phyloP scores from a whole-genome alignment of 495 filamentous ascomycete genomes.

The Talaromyces proteolyticus region DNA sequence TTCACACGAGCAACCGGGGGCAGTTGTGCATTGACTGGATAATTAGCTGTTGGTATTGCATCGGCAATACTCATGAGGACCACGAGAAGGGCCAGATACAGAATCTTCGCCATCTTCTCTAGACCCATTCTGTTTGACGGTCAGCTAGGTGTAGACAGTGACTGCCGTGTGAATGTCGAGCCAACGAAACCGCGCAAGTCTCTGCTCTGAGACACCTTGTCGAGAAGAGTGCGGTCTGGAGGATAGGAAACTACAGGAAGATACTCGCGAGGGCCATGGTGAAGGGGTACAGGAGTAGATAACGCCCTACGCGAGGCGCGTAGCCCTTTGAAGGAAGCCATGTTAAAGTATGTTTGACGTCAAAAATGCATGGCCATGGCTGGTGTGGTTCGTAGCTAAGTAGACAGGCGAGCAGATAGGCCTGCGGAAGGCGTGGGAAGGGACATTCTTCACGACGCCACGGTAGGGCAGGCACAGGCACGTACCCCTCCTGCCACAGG shows the following conservation, averaged over 20 bases:
- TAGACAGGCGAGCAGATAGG: no score
- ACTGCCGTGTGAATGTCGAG: background rate
- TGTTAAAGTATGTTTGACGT: conserved; percentile 41
- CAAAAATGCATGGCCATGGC: conserved; percentile 34
- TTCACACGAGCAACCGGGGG: conserved; percentile 66
- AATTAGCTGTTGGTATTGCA: conserved; percentile 47
- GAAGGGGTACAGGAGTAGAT: conserved; percentile 4
- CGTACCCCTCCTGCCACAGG: background rate
- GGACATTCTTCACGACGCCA: conserved; percentile 18
- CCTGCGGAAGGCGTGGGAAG: conserved; percentile 28
- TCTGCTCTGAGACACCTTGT: conserved; percentile 2
- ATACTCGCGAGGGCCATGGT: background rate
- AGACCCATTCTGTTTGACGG: background rate
- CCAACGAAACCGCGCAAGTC: background rate
- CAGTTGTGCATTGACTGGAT: conserved; percentile 72
- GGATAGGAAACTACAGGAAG: background rate
- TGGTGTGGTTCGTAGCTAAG: conserved; percentile 12
- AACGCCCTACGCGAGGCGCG: conserved; percentile 21
- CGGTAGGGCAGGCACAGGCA: conserved; percentile 18
- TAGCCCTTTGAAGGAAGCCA: conserved; percentile 34
- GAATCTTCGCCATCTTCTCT: background rate
- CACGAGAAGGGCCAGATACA: conserved; percentile 22
- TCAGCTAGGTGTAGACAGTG: background rate
- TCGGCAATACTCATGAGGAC: conserved; percentile 17
- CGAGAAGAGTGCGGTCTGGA: background rate